phyloP scores from a whole-genome alignment of 2,329 filamentous ascomycete species.

The Ilyonectria mors-panacis region DNA sequence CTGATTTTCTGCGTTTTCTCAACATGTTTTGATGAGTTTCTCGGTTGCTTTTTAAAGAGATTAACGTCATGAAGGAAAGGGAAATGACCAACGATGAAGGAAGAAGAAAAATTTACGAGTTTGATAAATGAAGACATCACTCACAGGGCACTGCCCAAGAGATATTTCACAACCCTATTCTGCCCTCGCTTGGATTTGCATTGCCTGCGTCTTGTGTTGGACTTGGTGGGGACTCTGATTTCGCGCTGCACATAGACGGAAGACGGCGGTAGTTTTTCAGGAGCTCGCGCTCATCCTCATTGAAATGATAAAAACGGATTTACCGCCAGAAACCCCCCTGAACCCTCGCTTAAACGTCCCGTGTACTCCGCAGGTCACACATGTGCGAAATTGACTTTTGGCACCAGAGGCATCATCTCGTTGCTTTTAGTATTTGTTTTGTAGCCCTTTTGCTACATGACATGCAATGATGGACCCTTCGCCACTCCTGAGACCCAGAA shows the following conservation, averaged over 20 bases:
- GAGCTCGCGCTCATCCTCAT: constrained; percentile 35
- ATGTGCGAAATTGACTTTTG: constrained; percentile 35
- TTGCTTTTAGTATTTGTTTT: constrained; percentile 58
- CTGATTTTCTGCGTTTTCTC: constrained; percentile 29
- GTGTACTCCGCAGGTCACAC: constrained; percentile 32
- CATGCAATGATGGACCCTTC: constrained; percentile 75
- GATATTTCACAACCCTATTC: constrained; percentile 30
- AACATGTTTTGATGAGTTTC: constrained; percentile 32
- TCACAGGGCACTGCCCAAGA: constrained; percentile 34
- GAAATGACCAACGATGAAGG: constrained; percentile 42
- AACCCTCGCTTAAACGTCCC: constrained; percentile 43
- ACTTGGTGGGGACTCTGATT: neutral
- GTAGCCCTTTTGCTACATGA: constrained; percentile 69
- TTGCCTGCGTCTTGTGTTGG: neutral
- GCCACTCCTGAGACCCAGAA: constrained; percentile 76
- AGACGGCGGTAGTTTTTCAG: constrained; percentile 20
- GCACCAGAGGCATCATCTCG: constrained; percentile 52
- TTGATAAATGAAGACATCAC: constrained; percentile 41
- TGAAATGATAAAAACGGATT: constrained; percentile 33
- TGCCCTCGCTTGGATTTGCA: constrained; percentile 7
- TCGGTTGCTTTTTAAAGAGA: constrained; percentile 38
- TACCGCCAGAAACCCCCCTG: constrained; percentile 35
- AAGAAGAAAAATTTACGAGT: constrained; percentile 40
- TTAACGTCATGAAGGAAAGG: constrained; percentile 39
- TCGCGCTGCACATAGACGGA: constrained; percentile 22